Evolutionary conservation across 441 rosid genomes (phyloP).

Genomic region (Omphalea diandra): DNA sequence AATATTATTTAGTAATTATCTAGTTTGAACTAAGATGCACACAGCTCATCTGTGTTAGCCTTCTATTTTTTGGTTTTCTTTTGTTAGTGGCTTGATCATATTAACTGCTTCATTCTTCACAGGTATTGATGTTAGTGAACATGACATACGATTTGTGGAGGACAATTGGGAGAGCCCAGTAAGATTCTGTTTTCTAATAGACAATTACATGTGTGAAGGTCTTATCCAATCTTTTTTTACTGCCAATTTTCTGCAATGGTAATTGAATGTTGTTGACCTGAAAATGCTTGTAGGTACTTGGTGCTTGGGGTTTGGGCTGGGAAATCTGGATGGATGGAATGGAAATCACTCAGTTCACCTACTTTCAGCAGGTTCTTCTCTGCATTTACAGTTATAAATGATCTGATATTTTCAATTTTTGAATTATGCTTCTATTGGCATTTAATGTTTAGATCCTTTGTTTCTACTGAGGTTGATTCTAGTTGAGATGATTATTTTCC

Average conservation of each 20-base stretch:
- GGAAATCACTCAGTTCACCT: constrained; percentile 99
- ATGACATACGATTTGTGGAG: constrained; percentile 97
- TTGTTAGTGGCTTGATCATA: not conserved
- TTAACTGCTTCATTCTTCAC: constrained; percentile 26
- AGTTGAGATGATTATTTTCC: constrained; percentile 9
- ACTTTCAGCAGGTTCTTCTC: constrained; percentile 88
- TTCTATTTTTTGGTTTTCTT: constrained; percentile 21
- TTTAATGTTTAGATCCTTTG: not conserved
- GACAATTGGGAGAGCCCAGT: constrained; percentile 99
- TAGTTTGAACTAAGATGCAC: too few species aligned
- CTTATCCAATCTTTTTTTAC: constrained; percentile 14
- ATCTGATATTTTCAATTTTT: constrained; percentile 11
- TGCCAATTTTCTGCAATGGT: constrained; percentile 2
- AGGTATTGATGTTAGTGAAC: constrained; percentile 85
- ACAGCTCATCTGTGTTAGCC: not conserved
- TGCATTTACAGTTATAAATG: not conserved
- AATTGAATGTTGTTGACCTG: constrained; percentile 15
- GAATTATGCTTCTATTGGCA: constrained; percentile 5
- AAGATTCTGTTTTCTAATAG: constrained; percentile 25
- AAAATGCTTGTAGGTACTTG: constrained; percentile 71
- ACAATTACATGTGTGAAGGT: not conserved
- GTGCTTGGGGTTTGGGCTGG: constrained; percentile 99
- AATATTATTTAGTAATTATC: too few species aligned
- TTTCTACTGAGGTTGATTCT: not conserved
- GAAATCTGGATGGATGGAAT: constrained; percentile 99